These are phyloP conservation scores for Physcomitrium patens DNA, from an alignment of 225 moss, liverwort and hornwort species.

Conservation along the genomic window DNA sequence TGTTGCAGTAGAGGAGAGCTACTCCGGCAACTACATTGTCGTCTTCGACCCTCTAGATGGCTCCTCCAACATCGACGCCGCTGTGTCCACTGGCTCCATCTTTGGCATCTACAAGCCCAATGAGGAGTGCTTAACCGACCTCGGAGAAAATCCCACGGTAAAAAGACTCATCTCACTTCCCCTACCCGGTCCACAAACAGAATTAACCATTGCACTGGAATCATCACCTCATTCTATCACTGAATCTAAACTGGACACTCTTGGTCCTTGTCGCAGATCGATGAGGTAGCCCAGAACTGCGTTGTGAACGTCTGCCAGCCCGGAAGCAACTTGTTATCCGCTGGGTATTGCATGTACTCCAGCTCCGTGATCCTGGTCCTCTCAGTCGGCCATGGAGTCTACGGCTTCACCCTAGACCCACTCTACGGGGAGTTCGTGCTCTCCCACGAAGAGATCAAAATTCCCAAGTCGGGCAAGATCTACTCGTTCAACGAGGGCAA, in stretches of 20 bases:
- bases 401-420: slow-evolving; percentile 80
- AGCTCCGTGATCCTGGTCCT: slow-evolving; percentile 85
- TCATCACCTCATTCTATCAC: not conserved
- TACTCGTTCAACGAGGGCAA: slow-evolving; percentile 92
- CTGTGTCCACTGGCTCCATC: slow-evolving; percentile 85
- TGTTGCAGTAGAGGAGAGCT: slow-evolving; percentile 89
- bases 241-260: not conserved
- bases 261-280: slow-evolving; percentile 51
- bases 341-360: slow-evolving; percentile 96
- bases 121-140: slow-evolving; percentile 68
- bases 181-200: too few species aligned
- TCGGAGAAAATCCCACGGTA: slow-evolving; percentile 52
- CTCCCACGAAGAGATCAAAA: slow-evolving; percentile 73
- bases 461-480: slow-evolving; percentile 70
- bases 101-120: slow-evolving; percentile 82
- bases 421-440: slow-evolving; percentile 78
- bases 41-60: slow-evolving; percentile 91
- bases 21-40: slow-evolving; percentile 84
- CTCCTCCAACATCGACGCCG: slow-evolving; percentile 88
- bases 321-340: slow-evolving; percentile 74
- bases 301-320: slow-evolving; percentile 83
- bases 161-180: not conserved
- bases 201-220: not conserved
- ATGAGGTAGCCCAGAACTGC: slow-evolving; percentile 64
- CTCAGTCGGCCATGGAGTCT: slow-evolving; percentile 80